Evolutionary conservation across 208 protist genomes (phyloP).

Genomic region (Crithidia fasciculata): DNA sequence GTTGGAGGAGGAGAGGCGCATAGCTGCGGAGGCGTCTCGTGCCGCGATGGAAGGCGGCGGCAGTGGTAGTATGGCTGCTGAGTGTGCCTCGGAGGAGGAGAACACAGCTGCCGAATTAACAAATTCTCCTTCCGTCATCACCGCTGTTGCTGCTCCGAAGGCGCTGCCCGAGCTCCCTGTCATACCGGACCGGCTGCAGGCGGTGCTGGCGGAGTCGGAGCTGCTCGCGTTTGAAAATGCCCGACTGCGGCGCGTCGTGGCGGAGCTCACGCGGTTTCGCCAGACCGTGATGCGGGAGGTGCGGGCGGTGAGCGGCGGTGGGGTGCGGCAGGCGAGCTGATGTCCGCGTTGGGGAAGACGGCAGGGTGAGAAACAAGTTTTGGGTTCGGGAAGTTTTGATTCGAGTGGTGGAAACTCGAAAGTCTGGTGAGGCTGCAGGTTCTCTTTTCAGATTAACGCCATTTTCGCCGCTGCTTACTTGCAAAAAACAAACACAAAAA

Average conservation of each 20-base stretch:
- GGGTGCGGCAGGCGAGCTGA: not conserved
- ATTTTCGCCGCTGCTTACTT: not conserved
- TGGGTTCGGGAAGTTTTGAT: too few relatives aligned
- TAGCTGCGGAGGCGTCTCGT: not conserved
- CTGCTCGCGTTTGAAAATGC: slow-evolving; percentile 23
- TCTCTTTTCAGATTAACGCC: not conserved
- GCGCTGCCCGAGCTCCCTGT: not conserved
- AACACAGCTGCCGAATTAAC: too few relatives aligned
- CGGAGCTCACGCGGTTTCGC: slow-evolving; percentile 32
- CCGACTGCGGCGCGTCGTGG: slow-evolving; percentile 10
- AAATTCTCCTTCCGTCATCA: too few relatives aligned
- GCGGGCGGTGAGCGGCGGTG: not conserved
- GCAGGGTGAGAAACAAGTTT: too few relatives aligned
- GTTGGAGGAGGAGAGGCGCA: not conserved
- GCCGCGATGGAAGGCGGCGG: not conserved
- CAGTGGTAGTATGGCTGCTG: too few relatives aligned
- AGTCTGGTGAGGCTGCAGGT: too few relatives aligned
- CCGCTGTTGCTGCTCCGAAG: too few relatives aligned
- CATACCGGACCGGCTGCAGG: not conserved
- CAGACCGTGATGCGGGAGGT: slow-evolving; percentile 30
- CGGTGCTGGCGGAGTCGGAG: slow-evolving; percentile 4
- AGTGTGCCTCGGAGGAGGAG: too few relatives aligned
- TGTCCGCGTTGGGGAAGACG: too few relatives aligned
- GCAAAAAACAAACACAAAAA: slow-evolving; percentile 18
- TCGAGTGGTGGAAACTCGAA: too few relatives aligned